Base-by-base conservation (phyloP, 1,139 yeast species). In the Yamadazyma pseudoaaseri region DNA sequence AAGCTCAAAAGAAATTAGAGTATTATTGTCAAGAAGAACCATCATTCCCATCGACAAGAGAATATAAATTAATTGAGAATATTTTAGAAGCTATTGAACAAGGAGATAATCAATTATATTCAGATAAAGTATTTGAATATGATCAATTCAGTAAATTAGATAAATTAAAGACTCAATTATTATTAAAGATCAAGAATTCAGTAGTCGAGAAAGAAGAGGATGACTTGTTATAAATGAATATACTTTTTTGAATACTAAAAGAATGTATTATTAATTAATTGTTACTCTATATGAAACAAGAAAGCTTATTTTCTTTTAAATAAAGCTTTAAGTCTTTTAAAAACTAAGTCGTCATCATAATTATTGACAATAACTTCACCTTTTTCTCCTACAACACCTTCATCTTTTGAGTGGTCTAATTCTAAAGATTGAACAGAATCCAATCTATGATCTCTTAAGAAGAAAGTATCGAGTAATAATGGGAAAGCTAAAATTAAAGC, bases 141-240 rank as follows among this genome's bases (percentile, higher is more conserved):
- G 98, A 92, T 58, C 95, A 86, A 58, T 89, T 86, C 58, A 72
- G 82, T 47, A 87, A 89, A 60, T 77, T 92, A 39, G 98, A 94
- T 58, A 86, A 84, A 51, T 83, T 95, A 81, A 89, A 86, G 68
- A 86, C 96, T n/a, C 80, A 86, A 24, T 69, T 92, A 37, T 71
- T 94, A 47, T 73, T 90, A 52, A 83, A 83, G 61, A 80, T 92
- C 49, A 92, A 92, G 69, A 83, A 76, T 45, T 63, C 76, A 6
- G 82, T 86, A 34, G 77, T 78, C 30, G 82, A 79, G 39, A 84
- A 81, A 31, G 95, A 85, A 37, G 95, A 86, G 37, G 81, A 74
- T 29, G 75, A 70, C 42, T 60, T 65, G 41, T 47, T 51, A 30
- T 52, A 27, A 41, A n/a, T 29, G 11, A 15, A n/a, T n/a, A n/a